Evolutionary conservation across 768 basidiomycete genomes (phyloP), one percentile per base, ranked within the genome.

Genomic region (Rhizopogon vulgaris): DNA sequence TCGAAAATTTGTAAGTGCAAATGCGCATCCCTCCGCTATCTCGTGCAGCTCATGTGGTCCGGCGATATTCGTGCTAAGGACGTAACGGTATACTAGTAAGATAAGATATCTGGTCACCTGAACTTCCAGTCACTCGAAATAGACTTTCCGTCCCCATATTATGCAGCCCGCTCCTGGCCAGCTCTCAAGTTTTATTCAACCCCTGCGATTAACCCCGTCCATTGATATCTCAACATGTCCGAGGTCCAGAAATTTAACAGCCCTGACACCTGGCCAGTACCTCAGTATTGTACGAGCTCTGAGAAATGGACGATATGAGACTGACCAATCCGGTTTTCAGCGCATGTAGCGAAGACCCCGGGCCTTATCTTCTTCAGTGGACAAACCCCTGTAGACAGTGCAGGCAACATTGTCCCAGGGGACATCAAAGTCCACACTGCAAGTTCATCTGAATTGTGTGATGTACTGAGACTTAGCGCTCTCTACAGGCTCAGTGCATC

Each of bases 331-430:
- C 28, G 15, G 24, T 41, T 18, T 38, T 41, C 56, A 81, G 79
- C 79, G 11, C 79, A 80, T 68, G 79, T 77, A 14, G 77, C 75
- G 12, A 83, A 82, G 61, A 71, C 76, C 11, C 75, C 78, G 1
- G 80, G 81, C 6, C 62, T 84, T 43, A 76, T 83, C 54, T 84
- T 83, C 63, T 67, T 83, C 38, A 83, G 80, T 53, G 83, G 81
- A 4, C 80, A 82, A 62, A 77, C 74, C 6, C 83, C 83, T 1
- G 72, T 75, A 11, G 77, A 76, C 56, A 67, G 62, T 49, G 63
- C 71, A 38, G 80, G 78, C 14, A 70, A 72, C 14, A 57, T 80
- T n/a, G 75, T 82, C 12, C 61, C 61, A 24, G 82, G 82, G n/a
- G 80, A 76, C 6, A 74, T 85, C 52, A 60, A 78, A 60, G 82